Evolutionary conservation across 805 yeast genomes (phyloP), one percentile per base, ranked within the genome.

Genomic region (Pichia manshurica): DNA sequence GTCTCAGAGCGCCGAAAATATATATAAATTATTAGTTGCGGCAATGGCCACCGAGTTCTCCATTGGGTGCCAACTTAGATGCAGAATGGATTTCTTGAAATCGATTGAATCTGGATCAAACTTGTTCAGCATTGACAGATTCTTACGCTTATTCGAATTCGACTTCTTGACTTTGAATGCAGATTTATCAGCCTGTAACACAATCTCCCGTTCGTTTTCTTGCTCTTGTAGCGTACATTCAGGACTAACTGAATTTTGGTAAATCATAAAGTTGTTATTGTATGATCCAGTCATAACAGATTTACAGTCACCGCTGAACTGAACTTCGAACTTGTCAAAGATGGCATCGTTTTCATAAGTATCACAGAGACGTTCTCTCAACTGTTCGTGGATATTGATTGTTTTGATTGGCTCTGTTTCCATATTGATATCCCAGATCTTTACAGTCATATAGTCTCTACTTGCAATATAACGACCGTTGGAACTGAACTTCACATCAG

Each of bases 261-360:
- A 93, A 56, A 93, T 87, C 95, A 88, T 87, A 64, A 95, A 93
- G 71, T 90, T 90, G 71, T 91, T 93, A 69, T 90, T 88, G 73
- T 93, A 93, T 36, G 96, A 85, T 46, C 99, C 99, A 13, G 99
- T 90, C 91, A 93, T 87, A 51, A 93, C 82, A 51, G 89, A 81
- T 62, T 82, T 80, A 60, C 87, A 86, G 69, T 95, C 97, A 34
- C 98, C 99, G 57, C 89, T 78, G 62, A 93, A 89, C 57, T 83
- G 93, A 53, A 90, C 96, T 73, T 93, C 99, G 67, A 93, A 93
- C 73, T 93, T 95, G 73, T 93, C 99, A 70, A 93, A 93, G 49
- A 93, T 93, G 40, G 98, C 96, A 70, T 93, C 99, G 65, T 89
- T 90, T 67, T 93, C 99, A 72, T 95, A 93, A 39, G 98, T 89